Evolutionary conservation across 352 stramenopile species (phyloP).

Genomic region (Globisporangium abappressorium): DNA sequence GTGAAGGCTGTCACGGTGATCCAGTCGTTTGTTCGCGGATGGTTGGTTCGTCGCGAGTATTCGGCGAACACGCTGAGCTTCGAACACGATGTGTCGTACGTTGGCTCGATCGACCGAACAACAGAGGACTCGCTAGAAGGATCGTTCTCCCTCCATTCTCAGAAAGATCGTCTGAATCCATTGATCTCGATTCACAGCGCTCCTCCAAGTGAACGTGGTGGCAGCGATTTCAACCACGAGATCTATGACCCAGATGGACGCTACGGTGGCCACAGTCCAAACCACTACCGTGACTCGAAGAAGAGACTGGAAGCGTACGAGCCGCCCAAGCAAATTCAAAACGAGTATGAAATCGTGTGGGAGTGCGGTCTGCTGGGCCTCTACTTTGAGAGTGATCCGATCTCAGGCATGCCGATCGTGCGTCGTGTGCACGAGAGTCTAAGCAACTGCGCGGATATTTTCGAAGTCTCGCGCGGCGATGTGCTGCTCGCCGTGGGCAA

Average conservation of each 20-base stretch:
- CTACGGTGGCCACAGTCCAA: conserved; percentile 40
- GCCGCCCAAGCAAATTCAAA: conserved; percentile 58
- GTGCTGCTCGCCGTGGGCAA: conserved; percentile 74
- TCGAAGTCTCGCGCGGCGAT: conserved; percentile 77
- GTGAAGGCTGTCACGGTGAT: conserved; percentile 54
- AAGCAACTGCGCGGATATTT: conserved; percentile 85
- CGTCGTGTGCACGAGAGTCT: conserved; percentile 84
- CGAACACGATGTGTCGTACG: conserved; percentile 71
- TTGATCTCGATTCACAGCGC: conserved; percentile 50
- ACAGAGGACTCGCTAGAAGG: conserved; percentile 51
- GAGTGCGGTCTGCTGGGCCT: conserved; percentile 77
- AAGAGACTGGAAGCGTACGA: conserved; percentile 66
- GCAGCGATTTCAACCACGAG: conserved; percentile 33
- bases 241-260: conserved; percentile 50
- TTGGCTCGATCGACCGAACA: conserved; percentile 54
- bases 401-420: conserved; percentile 83
- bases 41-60: conserved; percentile 74
- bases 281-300: conserved; percentile 44
- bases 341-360: conserved; percentile 89
- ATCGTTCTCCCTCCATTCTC: conserved; percentile 32
- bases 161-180: conserved; percentile 47
- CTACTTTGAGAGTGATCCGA: conserved; percentile 82
- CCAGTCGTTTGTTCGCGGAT: conserved; percentile 79
- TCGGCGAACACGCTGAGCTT: conserved; percentile 80
- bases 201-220: conserved; percentile 55